A percentile compares a stretch with the other conserved stretches of the same genome.
Conservation (phyloP, 2,329 filamentous ascomycete species). For the Lojkania enalia region DNA sequence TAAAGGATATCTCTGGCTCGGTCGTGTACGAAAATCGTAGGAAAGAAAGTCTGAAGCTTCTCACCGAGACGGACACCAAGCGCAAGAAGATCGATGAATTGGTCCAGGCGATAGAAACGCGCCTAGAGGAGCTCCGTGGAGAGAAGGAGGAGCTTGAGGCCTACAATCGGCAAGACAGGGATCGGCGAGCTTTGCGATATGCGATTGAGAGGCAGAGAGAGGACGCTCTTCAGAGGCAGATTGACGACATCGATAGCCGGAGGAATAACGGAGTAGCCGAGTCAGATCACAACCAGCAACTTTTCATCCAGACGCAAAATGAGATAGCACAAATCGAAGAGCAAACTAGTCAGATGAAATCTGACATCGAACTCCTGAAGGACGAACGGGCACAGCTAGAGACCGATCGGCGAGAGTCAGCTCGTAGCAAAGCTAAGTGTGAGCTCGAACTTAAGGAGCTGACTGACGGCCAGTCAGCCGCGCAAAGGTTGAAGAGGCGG, state of each 20-base stretch:
- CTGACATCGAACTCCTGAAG: slow-evolving; percentile 80
- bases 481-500: slow-evolving; percentile 71
- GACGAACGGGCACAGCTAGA: slow-evolving; percentile 87
- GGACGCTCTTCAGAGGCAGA: slow-evolving; percentile 71
- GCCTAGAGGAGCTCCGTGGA: slow-evolving; percentile 86
- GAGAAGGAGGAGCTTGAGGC: slow-evolving; percentile 94
- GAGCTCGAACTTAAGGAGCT: slow-evolving; percentile 84
- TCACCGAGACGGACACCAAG: slow-evolving; percentile 95
- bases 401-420: slow-evolving; percentile 81
- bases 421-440: slow-evolving; percentile 78
- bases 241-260: slow-evolving; percentile 81
- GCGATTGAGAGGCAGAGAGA: slow-evolving; percentile 92
- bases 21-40: slow-evolving; percentile 94
- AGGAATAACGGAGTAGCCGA: slow-evolving; percentile 82
- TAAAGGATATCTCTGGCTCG: slow-evolving; percentile 98
- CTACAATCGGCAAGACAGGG: slow-evolving; percentile 93
- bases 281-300: slow-evolving; percentile 76
- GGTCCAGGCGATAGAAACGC: slow-evolving; percentile 87
- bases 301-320: slow-evolving; percentile 77
- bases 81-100: slow-evolving; percentile 91
- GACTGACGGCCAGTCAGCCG: slow-evolving; percentile 77
- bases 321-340: slow-evolving; percentile 75
- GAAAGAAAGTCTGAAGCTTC: slow-evolving; percentile 91
- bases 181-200: slow-evolving; percentile 90
- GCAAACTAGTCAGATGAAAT: slow-evolving; percentile 77